Base-by-base conservation (phyloP, 495 filamentous ascomycete genomes). In the Neurospora sp. region DNA sequence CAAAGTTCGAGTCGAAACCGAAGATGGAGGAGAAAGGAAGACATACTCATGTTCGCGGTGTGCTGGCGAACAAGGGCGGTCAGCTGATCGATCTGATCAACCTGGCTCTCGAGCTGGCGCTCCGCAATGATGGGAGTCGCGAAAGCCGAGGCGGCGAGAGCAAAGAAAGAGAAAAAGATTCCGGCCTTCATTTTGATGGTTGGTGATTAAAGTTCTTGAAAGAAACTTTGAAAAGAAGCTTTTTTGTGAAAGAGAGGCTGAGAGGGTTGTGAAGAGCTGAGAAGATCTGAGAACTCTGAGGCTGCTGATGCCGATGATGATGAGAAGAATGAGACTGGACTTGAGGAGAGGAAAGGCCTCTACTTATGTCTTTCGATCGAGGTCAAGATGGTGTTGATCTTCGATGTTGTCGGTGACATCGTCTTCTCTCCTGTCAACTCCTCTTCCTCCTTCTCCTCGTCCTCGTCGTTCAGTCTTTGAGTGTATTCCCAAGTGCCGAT, bases 41-140 rank as follows among this genome's bases (percentile, higher is more conserved):
- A 73, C 81, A 69, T 78, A 81, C 82, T 83, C 76, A 83, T 82
- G 74, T 77, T 76, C 27, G 75, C 78, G 20, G 82, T 83, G 71
- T 82, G 79, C 70, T 74, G 74, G 70, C 79, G 75, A 75, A 83
- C 76, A 4, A 79, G 62, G 37, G 59, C 54, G 39, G 76, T 73
- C 20, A 83, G 78, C 39, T 77, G 72, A 72, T 81, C 78, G 18
- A 83, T 70, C 72, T 78, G 74, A 42, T 76, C 75, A 38, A 74
- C 82, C 77, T 83, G 81, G 72, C 74, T 77, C 71, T 79, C 78
- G 35, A 79, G 27, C 71, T 77, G 71, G 73, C 78, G 73, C 54
- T 77, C 74, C 59, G 74, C 71, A 72, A 76, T 54, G 72, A 81
- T 40, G 48, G 82, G 82, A 48, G 73, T 82, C 39, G 80, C 81